Evolutionary conservation across 176 grass and related monocot species (phyloP), one percentile per base, ranked within the genome.

Genomic region (Raddia distichophylla): DNA sequence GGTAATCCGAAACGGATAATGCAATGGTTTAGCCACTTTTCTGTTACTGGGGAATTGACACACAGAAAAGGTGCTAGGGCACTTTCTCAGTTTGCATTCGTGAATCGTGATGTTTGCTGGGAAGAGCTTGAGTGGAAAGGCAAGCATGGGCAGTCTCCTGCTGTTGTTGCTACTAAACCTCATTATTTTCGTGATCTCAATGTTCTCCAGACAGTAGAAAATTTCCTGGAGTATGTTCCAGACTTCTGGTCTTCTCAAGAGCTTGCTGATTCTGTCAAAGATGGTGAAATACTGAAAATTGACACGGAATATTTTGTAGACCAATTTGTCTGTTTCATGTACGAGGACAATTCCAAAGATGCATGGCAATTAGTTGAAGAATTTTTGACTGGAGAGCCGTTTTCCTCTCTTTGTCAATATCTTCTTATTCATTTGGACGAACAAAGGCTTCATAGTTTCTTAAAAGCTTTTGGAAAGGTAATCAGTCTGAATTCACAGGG

Each of bases 51-150:
- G 37, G 90, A 94, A 79, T 98, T 79, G 3, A 86, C 81, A 17
- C 95, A 98, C 82, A 92, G 83, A 82, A 93, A 86, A 19, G 95
- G 95, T 43, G 87, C 90, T n/a, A 88, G 90, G 81, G 92, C 95
- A 67, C 72, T 94, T 82, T 86, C 95, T 55, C 87, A 89, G 54
- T 98, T 89, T 85, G 90, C 92, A 60, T 98, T 98, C 87, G 65
- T 90, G 37, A 94, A 98, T 63, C 90, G 95, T 46, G 86, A 98
- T 60, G 73, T 89, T 74, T 94, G 64, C 77, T 98, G 95, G 95
- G 95, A 98, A 72, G 95, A 98, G 77, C 95, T 98, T 44, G 90
- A 94, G 84, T 98, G 95, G 95, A 94, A 90, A 67, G 95, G 92
- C 46, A 92, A 88, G 58, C 95, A 94, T 63, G 95, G 95, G 56